phyloP scores from a whole-genome alignment of 176 grass and related monocot species.

The Triticum turgidum region DNA sequence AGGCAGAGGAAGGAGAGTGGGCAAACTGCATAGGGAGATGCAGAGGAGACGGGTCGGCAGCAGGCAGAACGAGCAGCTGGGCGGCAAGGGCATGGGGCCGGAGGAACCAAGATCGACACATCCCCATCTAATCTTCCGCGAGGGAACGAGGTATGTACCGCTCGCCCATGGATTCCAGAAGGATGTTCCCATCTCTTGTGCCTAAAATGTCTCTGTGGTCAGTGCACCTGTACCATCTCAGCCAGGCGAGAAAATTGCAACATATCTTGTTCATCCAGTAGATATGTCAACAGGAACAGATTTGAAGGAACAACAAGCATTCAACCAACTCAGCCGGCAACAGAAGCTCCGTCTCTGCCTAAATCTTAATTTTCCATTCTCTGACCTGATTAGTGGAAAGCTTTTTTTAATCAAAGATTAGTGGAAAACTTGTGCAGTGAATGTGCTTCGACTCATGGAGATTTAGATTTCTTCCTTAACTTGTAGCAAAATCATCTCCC shows the following conservation, averaged over 20 bases:
- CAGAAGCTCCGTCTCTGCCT: constrained; percentile 14
- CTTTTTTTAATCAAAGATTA: not conserved
- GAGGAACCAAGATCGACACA: no score
- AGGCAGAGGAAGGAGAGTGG: no score
- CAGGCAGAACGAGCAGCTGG: no score
- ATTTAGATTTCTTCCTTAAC: no score
- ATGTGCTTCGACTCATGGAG: not conserved
- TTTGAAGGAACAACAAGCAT: constrained; percentile 93
- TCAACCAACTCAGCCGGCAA: constrained; percentile 87
- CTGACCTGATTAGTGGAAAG: not conserved
- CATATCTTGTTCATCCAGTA: constrained; percentile 84
- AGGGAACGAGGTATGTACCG: no score
- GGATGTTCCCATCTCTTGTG: not conserved
- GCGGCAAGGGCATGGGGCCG: no score
- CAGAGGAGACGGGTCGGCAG: no score
- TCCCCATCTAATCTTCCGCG: no score
- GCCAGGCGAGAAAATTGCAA: constrained; percentile 70
- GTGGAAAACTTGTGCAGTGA: not conserved
- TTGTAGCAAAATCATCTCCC: no score
- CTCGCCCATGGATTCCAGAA: not conserved
- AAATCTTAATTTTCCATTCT: constrained; percentile 2
- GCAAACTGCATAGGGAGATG: no score
- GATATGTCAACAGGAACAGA: constrained; percentile 65
- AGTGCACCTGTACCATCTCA: constrained; percentile 80
- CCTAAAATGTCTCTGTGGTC: constrained; percentile 37